Conservation (phyloP, 2,329 filamentous ascomycete species). For the Aspergillus tanneri region DNA sequence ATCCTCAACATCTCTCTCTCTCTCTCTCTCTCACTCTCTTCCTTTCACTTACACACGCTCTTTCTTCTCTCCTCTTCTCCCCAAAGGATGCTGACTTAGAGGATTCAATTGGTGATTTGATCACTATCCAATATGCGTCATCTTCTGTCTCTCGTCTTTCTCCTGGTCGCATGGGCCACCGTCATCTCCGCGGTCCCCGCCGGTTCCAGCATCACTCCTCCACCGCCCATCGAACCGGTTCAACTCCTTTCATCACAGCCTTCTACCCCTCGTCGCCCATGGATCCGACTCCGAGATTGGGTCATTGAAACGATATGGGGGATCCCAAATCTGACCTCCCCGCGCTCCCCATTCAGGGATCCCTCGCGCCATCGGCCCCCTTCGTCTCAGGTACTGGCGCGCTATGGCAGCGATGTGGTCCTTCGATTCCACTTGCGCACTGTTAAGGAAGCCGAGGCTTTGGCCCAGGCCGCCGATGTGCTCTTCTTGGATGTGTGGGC, state of each 20-base stretch:
- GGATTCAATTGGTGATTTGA: neutral
- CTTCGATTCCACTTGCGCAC: slow-evolving; percentile 79
- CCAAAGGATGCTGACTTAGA: slow-evolving; percentile 3
- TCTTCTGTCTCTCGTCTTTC: slow-evolving; percentile 16
- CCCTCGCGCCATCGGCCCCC: slow-evolving; percentile 22
- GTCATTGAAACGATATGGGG: slow-evolving; percentile 47
- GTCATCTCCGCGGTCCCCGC: slow-evolving; percentile 35
- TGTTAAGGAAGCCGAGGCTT: slow-evolving; percentile 64
- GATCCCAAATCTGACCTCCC: slow-evolving; percentile 29
- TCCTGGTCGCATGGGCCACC: slow-evolving; percentile 20
- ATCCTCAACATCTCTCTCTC: neutral
- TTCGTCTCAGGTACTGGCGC: slow-evolving; percentile 44
- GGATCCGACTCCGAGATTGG: slow-evolving; percentile 43
- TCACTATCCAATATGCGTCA: slow-evolving; percentile 20
- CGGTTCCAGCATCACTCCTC: slow-evolving; percentile 36
- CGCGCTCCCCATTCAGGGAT: slow-evolving; percentile 20
- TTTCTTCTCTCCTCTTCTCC: neutral
- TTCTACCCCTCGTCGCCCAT: slow-evolving; percentile 35
- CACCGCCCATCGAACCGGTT: slow-evolving; percentile 33
- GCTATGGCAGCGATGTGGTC: slow-evolving; percentile 80
- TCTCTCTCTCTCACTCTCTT: neutral
- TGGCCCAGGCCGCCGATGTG: slow-evolving; percentile 70
- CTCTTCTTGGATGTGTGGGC: slow-evolving; percentile 91
- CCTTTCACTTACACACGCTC: neutral
- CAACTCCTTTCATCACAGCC: slow-evolving; percentile 27